phyloP scores from a whole-genome alignment of 306 rosid genomes.

The Ormosia semicastrata region DNA sequence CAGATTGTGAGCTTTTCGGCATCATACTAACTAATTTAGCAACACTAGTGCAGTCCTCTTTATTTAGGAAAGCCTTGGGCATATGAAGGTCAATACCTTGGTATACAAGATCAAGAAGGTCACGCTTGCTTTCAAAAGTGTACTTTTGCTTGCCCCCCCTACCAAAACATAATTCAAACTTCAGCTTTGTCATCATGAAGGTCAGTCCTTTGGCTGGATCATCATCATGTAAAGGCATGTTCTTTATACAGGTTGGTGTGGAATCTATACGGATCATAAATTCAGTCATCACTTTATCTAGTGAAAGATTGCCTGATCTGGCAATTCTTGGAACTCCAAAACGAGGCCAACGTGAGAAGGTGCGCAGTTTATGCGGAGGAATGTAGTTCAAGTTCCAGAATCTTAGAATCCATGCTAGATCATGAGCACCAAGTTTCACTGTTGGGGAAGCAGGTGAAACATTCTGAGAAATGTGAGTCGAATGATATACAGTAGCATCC shows the following conservation, averaged over 20 bases:
- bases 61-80: slow-evolving; percentile 61
- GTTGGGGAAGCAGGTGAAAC: slow-evolving; percentile 51
- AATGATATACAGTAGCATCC: slow-evolving; percentile 46
- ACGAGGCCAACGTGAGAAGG: slow-evolving; percentile 90
- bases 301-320: slow-evolving; percentile 89
- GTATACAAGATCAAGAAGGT: slow-evolving; percentile 73
- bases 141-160: slow-evolving; percentile 84
- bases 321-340: slow-evolving; percentile 71
- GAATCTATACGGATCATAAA: slow-evolving; percentile 81
- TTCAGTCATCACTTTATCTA: slow-evolving; percentile 95
- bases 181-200: slow-evolving; percentile 65
- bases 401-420: slow-evolving; percentile 75
- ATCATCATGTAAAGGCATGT: slow-evolving; percentile 78
- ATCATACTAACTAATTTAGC: slow-evolving; percentile 66
- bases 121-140: slow-evolving; percentile 81
- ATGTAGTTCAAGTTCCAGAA: slow-evolving; percentile 57
- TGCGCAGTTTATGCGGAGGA: slow-evolving; percentile 93
- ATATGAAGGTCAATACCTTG: slow-evolving; percentile 81
- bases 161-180: slow-evolving; percentile 61
- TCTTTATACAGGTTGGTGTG: slow-evolving; percentile 70
- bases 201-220: slow-evolving; percentile 95
- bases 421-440: slow-evolving; percentile 81
- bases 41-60: slow-evolving; percentile 53
- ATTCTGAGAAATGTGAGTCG: slow-evolving; percentile 44
- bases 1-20: slow-evolving; percentile 55